These are phyloP conservation scores for Thozetella sp. DNA, from an alignment of 495 filamentous ascomycete species.

Conservation along the genomic window DNA sequence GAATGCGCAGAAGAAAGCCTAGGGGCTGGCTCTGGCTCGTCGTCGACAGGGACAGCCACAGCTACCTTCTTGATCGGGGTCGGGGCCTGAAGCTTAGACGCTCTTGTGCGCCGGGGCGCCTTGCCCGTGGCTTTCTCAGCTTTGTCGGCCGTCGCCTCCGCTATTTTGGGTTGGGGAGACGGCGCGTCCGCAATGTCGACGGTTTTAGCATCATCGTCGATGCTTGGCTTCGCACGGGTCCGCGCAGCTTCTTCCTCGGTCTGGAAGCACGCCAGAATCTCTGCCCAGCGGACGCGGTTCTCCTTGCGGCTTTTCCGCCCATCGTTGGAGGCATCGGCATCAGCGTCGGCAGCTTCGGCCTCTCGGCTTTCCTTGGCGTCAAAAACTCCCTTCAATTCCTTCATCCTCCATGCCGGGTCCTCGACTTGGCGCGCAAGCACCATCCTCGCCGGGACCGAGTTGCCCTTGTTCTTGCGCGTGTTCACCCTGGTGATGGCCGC, in stretches of 20 bases:
- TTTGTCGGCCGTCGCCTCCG: background rate
- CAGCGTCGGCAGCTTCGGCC: background rate
- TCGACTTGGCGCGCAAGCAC: conserved; percentile 25
- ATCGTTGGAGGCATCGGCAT: background rate
- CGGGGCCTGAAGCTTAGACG: conserved; percentile 17
- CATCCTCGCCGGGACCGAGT: conserved; percentile 24
- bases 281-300: background rate
- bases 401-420: conserved; percentile 25
- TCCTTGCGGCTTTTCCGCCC: background rate
- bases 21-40: background rate
- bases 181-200: too few species aligned
- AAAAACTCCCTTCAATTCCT: conserved; percentile 25
- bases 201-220: too few species aligned
- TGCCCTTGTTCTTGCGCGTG: conserved; percentile 58
- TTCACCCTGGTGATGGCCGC: conserved; percentile 47
- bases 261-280: conserved; percentile 10
- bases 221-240: too few species aligned
- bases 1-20: background rate
- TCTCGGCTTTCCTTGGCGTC: conserved; percentile 19
- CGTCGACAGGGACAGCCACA: background rate
- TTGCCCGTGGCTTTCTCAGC: background rate
- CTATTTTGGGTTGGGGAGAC: too few species aligned
- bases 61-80: conserved; percentile 17
- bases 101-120: conserved; percentile 12
- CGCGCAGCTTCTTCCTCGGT: conserved; percentile 7